Evolutionary conservation across 768 basidiomycete genomes (phyloP).

Genomic region (Gloeostereum incarnatum): DNA sequence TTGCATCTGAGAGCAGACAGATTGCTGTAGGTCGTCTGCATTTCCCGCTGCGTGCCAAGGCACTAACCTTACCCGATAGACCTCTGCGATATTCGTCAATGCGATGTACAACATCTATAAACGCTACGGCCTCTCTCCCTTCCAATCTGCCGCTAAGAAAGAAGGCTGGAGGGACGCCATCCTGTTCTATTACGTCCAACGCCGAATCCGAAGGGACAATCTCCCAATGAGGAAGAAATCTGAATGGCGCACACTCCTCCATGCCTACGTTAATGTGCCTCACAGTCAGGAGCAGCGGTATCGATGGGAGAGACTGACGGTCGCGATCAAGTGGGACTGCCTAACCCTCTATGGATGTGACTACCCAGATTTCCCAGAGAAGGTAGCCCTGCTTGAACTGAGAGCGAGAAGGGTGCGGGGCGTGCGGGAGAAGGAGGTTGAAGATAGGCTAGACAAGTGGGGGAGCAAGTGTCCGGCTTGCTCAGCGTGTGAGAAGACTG

Average conservation of each 20-base stretch:
- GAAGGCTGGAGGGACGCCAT: constrained; percentile 8
- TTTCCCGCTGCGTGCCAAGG: neutral
- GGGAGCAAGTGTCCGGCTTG: constrained; percentile 14
- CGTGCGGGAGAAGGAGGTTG: constrained; percentile 13
- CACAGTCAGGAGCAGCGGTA: constrained; percentile 10
- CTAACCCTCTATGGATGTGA: constrained; percentile 13
- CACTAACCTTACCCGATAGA: constrained; percentile 6
- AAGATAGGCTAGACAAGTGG: constrained; percentile 16
- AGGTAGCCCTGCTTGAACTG: constrained; percentile 11
- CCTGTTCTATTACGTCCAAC: constrained; percentile 18
- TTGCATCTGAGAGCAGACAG: constrained; percentile 8
- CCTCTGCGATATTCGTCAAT: constrained; percentile 11
- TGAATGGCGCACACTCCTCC: constrained; percentile 13
- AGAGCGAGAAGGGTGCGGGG: constrained; percentile 12
- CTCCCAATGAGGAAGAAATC: constrained; percentile 6
- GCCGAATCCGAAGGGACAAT: constrained; percentile 11
- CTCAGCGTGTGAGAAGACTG: constrained; percentile 9
- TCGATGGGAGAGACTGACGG: constrained; percentile 12
- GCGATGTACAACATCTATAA: constrained; percentile 15
- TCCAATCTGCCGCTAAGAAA: constrained; percentile 11
- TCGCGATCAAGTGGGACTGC: constrained; percentile 17
- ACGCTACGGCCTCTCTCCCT: constrained; percentile 16
- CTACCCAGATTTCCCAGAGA: constrained; percentile 13
- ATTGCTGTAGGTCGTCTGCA: constrained; percentile 8
- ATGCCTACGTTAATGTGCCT: constrained; percentile 12